A percentile compares a stretch with the other conserved stretches of the same genome.
phyloP scores from a whole-genome alignment of 768 basidiomycete genomes.

The Naganishia friedmannii region DNA sequence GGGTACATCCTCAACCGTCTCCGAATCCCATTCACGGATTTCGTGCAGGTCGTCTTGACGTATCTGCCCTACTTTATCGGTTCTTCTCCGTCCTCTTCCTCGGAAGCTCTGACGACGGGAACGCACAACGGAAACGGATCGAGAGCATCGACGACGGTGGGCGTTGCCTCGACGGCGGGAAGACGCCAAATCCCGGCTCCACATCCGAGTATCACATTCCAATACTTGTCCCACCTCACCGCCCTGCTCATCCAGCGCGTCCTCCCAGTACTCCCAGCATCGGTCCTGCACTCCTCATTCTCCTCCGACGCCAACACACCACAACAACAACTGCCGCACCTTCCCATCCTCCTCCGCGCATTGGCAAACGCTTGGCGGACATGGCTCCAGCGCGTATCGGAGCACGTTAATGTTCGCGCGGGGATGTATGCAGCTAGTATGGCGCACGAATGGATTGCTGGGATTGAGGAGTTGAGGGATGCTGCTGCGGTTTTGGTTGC shows the following conservation, averaged over 20 bases:
- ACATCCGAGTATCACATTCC: constrained; percentile 18
- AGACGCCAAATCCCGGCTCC: not conserved
- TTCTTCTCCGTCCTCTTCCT: not conserved
- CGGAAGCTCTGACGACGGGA: not conserved
- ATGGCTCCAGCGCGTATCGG: not conserved
- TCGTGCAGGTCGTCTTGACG: not conserved
- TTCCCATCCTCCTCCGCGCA: constrained; percentile 6
- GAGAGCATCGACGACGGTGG: not conserved
- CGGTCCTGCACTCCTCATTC: not conserved
- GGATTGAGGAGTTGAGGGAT: not conserved
- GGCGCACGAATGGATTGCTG: constrained; percentile 2
- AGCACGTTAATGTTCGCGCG: constrained; percentile 14
- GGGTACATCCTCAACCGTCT: constrained; percentile 16
- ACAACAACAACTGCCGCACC: not conserved
- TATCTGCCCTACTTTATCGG: constrained; percentile 19
- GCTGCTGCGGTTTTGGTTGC: not conserved
- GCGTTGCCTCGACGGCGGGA: not conserved
- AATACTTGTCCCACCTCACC: constrained; percentile 12
- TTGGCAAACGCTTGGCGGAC: constrained; percentile 1
- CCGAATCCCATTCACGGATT: constrained; percentile 12
- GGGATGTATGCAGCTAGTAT: constrained; percentile 17
- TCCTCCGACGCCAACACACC: not conserved
- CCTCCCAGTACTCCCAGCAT: not conserved
- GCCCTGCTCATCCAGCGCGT: constrained; percentile 4
- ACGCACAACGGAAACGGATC: not conserved